These are phyloP conservation scores for Nidula microcarpa DNA, from an alignment of 768 basidiomycete genomes.

Conservation along the genomic window DNA sequence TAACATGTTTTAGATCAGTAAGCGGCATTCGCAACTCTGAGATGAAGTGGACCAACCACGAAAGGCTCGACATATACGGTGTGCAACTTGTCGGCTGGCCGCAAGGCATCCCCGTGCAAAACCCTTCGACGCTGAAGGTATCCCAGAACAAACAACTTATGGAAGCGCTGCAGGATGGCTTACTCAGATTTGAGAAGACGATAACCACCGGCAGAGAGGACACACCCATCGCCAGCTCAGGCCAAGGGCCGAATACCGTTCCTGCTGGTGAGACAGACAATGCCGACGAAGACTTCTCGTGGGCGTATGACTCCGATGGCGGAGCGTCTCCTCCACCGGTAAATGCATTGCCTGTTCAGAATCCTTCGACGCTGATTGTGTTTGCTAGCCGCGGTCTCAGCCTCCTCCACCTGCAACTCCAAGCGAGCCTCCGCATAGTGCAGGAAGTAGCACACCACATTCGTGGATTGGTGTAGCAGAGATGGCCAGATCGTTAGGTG, in stretches of 20 bases:
- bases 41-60: conserved; percentile 75
- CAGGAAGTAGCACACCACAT: not conserved
- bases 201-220: conserved; percentile 1
- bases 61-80: conserved; percentile 51
- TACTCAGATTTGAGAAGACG: conserved; percentile 42
- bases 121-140: conserved; percentile 56
- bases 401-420: no score
- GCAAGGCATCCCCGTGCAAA: conserved; percentile 49
- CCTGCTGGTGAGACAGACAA: conserved; percentile 8
- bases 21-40: conserved; percentile 64
- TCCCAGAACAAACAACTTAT: conserved; percentile 52
- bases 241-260: not conserved
- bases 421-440: no score
- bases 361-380: not conserved
- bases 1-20: conserved; percentile 30
- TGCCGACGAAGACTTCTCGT: conserved; percentile 33
- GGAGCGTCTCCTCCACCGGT: conserved; percentile 9
- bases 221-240: not conserved
- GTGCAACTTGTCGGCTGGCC: conserved; percentile 68
- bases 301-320: conserved; percentile 38
- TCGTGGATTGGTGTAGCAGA: not conserved
- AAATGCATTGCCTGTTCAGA: not conserved
- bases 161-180: conserved; percentile 44
- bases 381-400: not conserved
- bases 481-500: not conserved